Evolutionary conservation across 805 yeast species (phyloP).

Genomic region (Metschnikowia drakensbergensis): DNA sequence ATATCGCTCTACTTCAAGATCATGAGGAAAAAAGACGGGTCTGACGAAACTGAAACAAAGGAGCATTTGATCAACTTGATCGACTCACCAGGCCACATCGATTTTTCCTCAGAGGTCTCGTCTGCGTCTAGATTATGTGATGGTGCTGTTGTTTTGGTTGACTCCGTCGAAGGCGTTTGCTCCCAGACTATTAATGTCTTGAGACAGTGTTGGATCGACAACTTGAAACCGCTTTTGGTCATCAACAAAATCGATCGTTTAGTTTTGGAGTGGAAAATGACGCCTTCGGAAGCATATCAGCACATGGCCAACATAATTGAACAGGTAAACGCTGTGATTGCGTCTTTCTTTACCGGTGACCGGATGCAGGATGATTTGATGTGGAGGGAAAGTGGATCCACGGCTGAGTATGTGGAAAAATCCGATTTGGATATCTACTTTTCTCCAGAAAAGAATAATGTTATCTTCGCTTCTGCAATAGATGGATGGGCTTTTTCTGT

Average conservation of each 20-base stretch:
- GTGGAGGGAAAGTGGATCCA: conserved; percentile 65
- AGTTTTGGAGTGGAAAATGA: conserved; percentile 72
- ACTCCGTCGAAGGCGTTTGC: conserved; percentile 97
- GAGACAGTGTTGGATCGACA: conserved; percentile 94
- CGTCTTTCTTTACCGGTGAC: conserved; percentile 89
- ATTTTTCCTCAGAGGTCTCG: conserved; percentile 92
- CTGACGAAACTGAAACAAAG: conserved; percentile 41
- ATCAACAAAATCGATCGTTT: conserved; percentile 89
- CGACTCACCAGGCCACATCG: conserved; percentile 99
- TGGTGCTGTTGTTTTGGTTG: conserved; percentile 93
- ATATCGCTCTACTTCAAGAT: conserved; percentile 88
- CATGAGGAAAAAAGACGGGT: conserved; percentile 36
- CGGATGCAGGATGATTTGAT: conserved; percentile 82
- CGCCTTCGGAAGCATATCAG: conserved; percentile 79
- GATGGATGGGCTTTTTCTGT: conserved; percentile 98
- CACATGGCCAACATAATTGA: conserved; percentile 79
- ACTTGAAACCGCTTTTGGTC: conserved; percentile 81
- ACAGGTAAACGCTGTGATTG: conserved; percentile 92
- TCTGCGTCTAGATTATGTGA: conserved; percentile 95
- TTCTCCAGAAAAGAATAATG: conserved; percentile 83
- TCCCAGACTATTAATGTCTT: conserved; percentile 94
- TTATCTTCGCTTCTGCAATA: conserved; percentile 82
- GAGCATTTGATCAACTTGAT: conserved; percentile 88
- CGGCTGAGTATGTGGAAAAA: conserved; percentile 59
- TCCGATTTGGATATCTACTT: conserved; percentile 83